Conservation (phyloP, 1,284 basidiomycete genomes). For the Puccinia novopanici region DNA sequence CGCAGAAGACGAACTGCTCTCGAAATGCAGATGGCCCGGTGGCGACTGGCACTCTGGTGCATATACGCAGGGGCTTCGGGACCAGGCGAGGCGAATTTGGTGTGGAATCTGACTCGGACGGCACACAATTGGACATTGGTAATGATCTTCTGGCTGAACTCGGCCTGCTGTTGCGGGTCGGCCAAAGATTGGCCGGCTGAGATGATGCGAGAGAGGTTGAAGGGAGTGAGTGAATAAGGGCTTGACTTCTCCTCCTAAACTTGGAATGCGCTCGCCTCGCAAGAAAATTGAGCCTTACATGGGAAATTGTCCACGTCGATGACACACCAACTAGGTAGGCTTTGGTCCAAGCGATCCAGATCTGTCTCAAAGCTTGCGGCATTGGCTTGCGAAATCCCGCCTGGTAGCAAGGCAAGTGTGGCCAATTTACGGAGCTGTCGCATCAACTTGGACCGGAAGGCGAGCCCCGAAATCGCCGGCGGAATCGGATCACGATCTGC, state of each 20-base stretch:
- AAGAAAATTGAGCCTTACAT: background rate
- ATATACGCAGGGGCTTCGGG: conserved; percentile 37
- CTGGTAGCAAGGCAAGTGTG: conserved; percentile 26
- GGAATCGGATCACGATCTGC: conserved; percentile 35
- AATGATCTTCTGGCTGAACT: conserved; percentile 50
- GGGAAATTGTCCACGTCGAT: conserved; percentile 43
- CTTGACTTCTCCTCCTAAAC: background rate
- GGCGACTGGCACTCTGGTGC: conserved; percentile 27
- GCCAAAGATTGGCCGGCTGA: conserved; percentile 5
- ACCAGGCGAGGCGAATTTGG: conserved; percentile 39
- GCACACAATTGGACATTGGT: conserved; percentile 51
- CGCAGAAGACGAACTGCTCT: conserved; percentile 45
- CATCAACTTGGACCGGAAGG: conserved; percentile 46
- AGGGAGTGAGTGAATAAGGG: background rate
- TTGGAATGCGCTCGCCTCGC: background rate
- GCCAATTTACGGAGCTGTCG: conserved; percentile 46
- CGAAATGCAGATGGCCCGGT: conserved; percentile 46
- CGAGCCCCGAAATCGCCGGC: conserved; percentile 34
- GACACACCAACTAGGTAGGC: conserved; percentile 42
- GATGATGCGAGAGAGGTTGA: too few species aligned
- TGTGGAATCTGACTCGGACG: conserved; percentile 48
- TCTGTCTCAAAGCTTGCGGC: conserved; percentile 36
- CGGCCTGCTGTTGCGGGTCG: conserved; percentile 36
- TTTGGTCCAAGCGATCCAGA: conserved; percentile 34
- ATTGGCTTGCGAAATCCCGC: conserved; percentile 28